Base-by-base conservation (phyloP, 345 rosid genomes). In the Hypericum perforatum region DNA sequence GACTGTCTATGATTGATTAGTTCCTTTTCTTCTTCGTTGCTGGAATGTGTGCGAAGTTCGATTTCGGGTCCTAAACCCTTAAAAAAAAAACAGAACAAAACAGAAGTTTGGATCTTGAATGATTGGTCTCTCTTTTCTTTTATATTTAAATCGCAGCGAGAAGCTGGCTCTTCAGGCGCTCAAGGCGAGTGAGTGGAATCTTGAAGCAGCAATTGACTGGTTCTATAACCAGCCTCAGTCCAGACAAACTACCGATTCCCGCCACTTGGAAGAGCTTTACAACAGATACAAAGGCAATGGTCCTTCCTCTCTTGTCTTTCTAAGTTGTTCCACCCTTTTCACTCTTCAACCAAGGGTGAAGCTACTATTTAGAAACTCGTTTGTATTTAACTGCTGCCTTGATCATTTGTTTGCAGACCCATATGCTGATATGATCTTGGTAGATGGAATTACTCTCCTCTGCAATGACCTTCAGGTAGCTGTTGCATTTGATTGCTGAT, bases 261-360 rank as follows among this genome's bases (percentile, higher is more conserved):
- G 82, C 76, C 82, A 78, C 70, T 73, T 88, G 81, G 98, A 91
- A 74, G 96, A 88, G 79, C 86, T 91, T 66, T 91, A 85, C 70
- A 75, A 78, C 56, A 79, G 83, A 85, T 91, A 88, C 60, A 88
- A 82, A 88, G 98, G 98, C 72, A 70, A 70, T 71, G 43, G 52
- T 14, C 44, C 14, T 11, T n/a, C 8, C 16, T 36, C 50, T 5
- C n/a, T 5, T 0, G 5, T 9, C 22, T 29, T 58, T 10, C 36
- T 9, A 22, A 22, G 32, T 22, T 22, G 32, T 22, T 22, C 32
- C 32, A 22, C 32, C 32, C 32, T 22, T 22, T 22, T 22, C 32
- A 22, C 32, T 1, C 1, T 22, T 22, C 32, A 22, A 22, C 32
- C 32, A 22, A 22, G 32, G 32, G 32, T 22, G 32, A 22, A 22